Base-by-base conservation (phyloP, 2,329 filamentous ascomycete species). In the Aspergillus japonicus region DNA sequence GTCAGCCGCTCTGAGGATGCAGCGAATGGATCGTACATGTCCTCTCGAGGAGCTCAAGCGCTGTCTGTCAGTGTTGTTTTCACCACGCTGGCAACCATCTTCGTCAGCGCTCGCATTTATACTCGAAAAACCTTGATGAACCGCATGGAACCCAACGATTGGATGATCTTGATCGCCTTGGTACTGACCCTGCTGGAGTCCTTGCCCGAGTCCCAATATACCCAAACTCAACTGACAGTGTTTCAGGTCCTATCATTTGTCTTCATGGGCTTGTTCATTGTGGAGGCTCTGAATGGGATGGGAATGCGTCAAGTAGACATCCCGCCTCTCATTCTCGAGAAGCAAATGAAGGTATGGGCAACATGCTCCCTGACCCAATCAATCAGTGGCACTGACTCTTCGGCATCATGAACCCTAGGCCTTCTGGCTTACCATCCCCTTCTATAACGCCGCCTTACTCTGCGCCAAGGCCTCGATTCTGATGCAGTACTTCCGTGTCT, bases 401-500 rank as follows among this genome's bases (percentile, higher is more conserved):
- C 33, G n/a, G 5, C 49, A 29, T 47, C 11, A 21, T 24, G 16
- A 3, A 44, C 19, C 6, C 5, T 11, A 76, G 74, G 69, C 72
- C 8, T 76, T 75, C 59, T 76, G 73, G 72, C 64, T 75, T 56
- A 73, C 73, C 4, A 71, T 75, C n/a, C 72, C 74, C 4, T 72
- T 76, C 62, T 77, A 77, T 57, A 76, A 75, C 19, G 69, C 71
- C 31, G 66, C 71, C n/a, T 64, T 77, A 0, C 64, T 75, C 54
- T 73, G 74, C 59, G 79, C 78, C 47, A 81, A 82, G 69, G 73
- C 75, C 24, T 81, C 79, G 0, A 80, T 82, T 54, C 67, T 82
- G n/a, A 69, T 80, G 56, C 80, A 82, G 63, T 82, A 82, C 63
- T 75, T 80, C 23, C 78, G 78, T 42, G 74, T 82, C 51, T 81